Percentiles rank a stretch among this genome's conserved stretches.
These are phyloP conservation scores for Phytopythium ostracodes DNA, from an alignment of 352 stramenopile genomes.

Conservation along the genomic window DNA sequence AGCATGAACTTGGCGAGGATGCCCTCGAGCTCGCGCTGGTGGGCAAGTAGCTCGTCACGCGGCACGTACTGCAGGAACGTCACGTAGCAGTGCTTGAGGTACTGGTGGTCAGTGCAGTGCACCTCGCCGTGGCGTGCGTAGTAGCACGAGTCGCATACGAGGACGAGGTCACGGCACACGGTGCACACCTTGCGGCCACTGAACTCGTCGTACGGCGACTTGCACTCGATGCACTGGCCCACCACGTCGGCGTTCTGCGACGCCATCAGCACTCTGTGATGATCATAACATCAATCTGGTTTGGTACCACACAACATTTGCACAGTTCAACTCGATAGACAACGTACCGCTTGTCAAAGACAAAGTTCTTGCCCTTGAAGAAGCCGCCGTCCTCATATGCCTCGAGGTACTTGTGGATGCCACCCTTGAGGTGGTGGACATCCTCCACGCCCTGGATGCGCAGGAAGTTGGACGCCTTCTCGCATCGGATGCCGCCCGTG, in stretches of 20 bases:
- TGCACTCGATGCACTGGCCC: conserved; percentile 69
- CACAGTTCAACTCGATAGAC: neutral
- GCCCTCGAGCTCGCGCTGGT: conserved; percentile 41
- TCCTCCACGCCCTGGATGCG: conserved; percentile 50
- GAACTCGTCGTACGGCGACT: conserved; percentile 50
- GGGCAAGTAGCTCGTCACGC: conserved; percentile 32
- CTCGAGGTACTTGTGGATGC: conserved; percentile 76
- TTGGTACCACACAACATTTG: neutral
- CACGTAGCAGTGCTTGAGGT: conserved; percentile 66
- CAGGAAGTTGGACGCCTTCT: conserved; percentile 73
- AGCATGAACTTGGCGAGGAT: conserved; percentile 41
- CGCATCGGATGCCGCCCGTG: conserved; percentile 70
- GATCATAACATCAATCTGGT: conserved; percentile 5
- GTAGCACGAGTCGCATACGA: conserved; percentile 68
- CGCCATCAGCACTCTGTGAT: conserved; percentile 49
- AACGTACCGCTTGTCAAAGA: conserved; percentile 74
- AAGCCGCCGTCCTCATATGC: conserved; percentile 54
- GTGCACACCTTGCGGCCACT: conserved; percentile 67
- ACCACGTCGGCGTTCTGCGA: conserved; percentile 55
- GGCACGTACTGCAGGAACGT: conserved; percentile 70
- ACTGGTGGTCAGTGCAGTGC: conserved; percentile 71
- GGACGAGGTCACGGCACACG: conserved; percentile 64
- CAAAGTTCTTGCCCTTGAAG: conserved; percentile 78
- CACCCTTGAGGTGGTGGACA: conserved; percentile 64
- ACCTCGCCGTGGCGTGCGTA: conserved; percentile 52